Evolutionary conservation across 2,329 filamentous ascomycete genomes (phyloP), one percentile per base, ranked within the genome.

Genomic region (Bipolaris cookei): DNA sequence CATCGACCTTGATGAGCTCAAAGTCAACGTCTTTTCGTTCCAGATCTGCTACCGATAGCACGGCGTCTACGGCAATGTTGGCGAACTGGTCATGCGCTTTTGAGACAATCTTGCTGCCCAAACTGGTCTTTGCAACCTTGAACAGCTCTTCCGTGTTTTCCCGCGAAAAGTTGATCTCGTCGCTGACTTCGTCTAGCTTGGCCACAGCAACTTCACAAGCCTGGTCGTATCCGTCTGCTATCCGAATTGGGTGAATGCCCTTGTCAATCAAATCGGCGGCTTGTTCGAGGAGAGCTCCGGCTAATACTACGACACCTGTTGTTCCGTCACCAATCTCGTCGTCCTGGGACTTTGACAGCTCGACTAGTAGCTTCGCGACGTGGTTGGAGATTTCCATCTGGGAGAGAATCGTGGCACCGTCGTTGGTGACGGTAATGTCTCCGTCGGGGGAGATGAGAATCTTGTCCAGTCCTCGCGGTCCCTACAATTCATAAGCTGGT

Each of bases 361-460:
- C 94, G 47, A 99, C 95, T 58, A 99, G 83, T 49, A 99, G 85
- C 82, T 98, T 98, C 62, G 95, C 95, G 61, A 99, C 92, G 79
- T 98, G 94, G 84, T 99, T 98, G 68, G 91, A 91, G 69, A 99
- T 94, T 82, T 99, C 95, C 95, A 99, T 99, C 85, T 88, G 92
- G 71, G 91, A 89, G 67, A 99, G 84, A 72, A 99, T 99, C 43
- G 95, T 99, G 53, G 96, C 96, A 72, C 95, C 95, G 81, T 99
- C 95, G 82, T 99, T 99, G 68, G 95, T 99, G 62, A 99, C 92
- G 61, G 95, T 99, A 78, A 99, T 99, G 80, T 99, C 95, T 77
- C 95, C 95, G 77, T 99, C 95, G 61, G 95, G 91, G 49, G 95
- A 99, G 72, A 99, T 99, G 70, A 99, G 86, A 76, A 99, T 99